Evolutionary conservation across 345 rosid genomes (phyloP).

Genomic region (Lumnitzera racemosa): DNA sequence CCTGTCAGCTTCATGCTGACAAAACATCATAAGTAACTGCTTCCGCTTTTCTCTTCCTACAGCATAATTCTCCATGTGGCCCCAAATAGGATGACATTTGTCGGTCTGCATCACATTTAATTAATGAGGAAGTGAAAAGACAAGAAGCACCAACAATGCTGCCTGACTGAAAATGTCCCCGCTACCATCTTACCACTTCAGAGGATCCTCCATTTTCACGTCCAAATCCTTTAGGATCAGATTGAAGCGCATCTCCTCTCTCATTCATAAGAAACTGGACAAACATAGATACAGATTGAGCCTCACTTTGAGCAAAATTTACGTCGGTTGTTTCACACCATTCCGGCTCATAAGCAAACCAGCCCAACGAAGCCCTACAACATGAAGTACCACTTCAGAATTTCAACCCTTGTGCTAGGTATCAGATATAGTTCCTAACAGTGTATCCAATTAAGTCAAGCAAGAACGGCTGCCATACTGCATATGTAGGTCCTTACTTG

Average conservation of each 20-base stretch:
- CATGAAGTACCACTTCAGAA: slow-evolving; percentile 12
- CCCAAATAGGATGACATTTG: slow-evolving; percentile 92
- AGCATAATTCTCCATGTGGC: slow-evolving; percentile 79
- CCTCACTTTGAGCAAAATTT: slow-evolving; percentile 77
- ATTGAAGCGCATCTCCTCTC: slow-evolving; percentile 47
- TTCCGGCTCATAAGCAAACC: slow-evolving; percentile 97
- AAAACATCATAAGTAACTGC: slow-evolving; percentile 90
- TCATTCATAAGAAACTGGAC: slow-evolving; percentile 74
- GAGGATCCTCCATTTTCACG: slow-evolving; percentile 48
- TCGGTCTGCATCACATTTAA: slow-evolving; percentile 39
- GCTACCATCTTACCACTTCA: slow-evolving; percentile 48
- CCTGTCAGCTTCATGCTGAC: slow-evolving; percentile 98
- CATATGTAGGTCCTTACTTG: too few species aligned
- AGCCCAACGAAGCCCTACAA: slow-evolving; percentile 85
- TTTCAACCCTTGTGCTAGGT: too few species aligned
- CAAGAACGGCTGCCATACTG: too few species aligned
- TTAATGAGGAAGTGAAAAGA: not conserved
- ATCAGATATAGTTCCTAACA: too few species aligned
- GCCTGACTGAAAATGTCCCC: too few species aligned
- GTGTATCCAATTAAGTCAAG: too few species aligned
- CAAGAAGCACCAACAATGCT: too few species aligned
- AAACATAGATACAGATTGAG: slow-evolving; percentile 74
- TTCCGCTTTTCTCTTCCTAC: slow-evolving; percentile 77
- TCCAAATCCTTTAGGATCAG: slow-evolving; percentile 52
- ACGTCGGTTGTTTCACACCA: slow-evolving; percentile 64